phyloP scores from a whole-genome alignment of 768 basidiomycete species.

The Boletus rubescentipes region DNA sequence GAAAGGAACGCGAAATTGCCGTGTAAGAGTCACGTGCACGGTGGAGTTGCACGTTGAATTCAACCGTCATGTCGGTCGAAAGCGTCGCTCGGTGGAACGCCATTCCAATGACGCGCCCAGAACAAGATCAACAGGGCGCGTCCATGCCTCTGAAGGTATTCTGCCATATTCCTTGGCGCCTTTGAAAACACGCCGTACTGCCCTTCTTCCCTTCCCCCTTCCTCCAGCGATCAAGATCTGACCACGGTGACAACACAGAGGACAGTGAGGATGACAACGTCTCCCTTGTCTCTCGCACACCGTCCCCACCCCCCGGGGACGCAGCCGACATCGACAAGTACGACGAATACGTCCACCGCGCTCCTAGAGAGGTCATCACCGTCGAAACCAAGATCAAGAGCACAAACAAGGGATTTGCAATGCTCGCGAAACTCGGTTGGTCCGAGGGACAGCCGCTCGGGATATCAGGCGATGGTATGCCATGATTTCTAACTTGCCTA shows the following conservation, averaged over 20 bases:
- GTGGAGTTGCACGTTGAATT: not conserved
- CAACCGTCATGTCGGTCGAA: constrained; percentile 54
- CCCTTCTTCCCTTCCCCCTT: constrained; percentile 46
- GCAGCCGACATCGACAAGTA: constrained; percentile 63
- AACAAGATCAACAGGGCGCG: constrained; percentile 21
- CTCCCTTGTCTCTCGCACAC: constrained; percentile 71
- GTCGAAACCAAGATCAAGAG: constrained; percentile 79
- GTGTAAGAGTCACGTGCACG: constrained; percentile 16
- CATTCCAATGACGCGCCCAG: constrained; percentile 48
- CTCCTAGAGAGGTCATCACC: constrained; percentile 66
- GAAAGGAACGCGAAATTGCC: not conserved
- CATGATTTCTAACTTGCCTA: not conserved
- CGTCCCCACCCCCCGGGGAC: constrained; percentile 59
- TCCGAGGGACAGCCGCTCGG: constrained; percentile 76
- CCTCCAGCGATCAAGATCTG: constrained; percentile 61
- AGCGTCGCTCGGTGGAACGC: constrained; percentile 73
- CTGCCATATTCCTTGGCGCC: constrained; percentile 47
- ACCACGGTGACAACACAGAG: constrained; percentile 37
- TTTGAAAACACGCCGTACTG: constrained; percentile 50
- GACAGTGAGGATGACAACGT: constrained; percentile 64
- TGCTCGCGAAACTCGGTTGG: constrained; percentile 85
- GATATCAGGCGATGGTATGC: constrained; percentile 68
- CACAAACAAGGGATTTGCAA: constrained; percentile 76
- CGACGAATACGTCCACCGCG: constrained; percentile 57
- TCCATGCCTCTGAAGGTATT: constrained; percentile 64